Evolutionary conservation across 2,329 filamentous ascomycete genomes (phyloP), one percentile per base, ranked within the genome.

Genomic region (Hirsutella thompsonii): DNA sequence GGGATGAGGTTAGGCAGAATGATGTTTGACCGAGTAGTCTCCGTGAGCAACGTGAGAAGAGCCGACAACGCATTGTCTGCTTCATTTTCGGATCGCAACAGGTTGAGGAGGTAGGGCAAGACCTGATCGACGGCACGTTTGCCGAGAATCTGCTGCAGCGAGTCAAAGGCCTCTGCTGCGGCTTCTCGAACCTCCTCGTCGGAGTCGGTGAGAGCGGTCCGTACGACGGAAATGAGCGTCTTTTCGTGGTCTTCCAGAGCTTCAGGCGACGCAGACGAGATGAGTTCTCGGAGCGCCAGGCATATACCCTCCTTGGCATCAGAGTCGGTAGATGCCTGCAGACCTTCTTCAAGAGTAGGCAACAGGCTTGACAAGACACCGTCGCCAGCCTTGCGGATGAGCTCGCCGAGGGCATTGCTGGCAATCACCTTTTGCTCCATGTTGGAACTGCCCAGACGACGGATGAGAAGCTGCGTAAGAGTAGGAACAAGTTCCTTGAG

Each of bases 361-460:
- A 98, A 67, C 45, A 98, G 67, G 35, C 79, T 93, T 20, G 88
- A 78, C 47, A 98, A 70, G 43, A 98, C 89, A 42, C 87, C 83
- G 59, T 98, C 92, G 46, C 93, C 92, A 54, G 92, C 90, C 63
- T 94, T 95, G 54, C 92, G 82, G 55, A 98, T 96, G 49, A 98
- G 78, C 59, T 98, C 92, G 55, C 92, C 92, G 42, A 98, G 73
- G 38, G 92, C 88, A 60, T 96, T 96, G 59, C 90, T 90, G 49
- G 93, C 92, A 69, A 98, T 98, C 52, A 94, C 83, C 69, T 95
- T 96, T 62, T 98, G 92, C 61, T 98, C 92, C 81, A 94, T 89
- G 56, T 95, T 96, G 36, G 89, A 83, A 59, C 89, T 96, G 46
- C 88, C 92, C 51, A 98, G 75, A 38, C 92, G 84, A 44, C 86